Evolutionary conservation across 371 early-diverging fungal species (phyloP).

Genomic region (Basidiobolus meristosporus): DNA sequence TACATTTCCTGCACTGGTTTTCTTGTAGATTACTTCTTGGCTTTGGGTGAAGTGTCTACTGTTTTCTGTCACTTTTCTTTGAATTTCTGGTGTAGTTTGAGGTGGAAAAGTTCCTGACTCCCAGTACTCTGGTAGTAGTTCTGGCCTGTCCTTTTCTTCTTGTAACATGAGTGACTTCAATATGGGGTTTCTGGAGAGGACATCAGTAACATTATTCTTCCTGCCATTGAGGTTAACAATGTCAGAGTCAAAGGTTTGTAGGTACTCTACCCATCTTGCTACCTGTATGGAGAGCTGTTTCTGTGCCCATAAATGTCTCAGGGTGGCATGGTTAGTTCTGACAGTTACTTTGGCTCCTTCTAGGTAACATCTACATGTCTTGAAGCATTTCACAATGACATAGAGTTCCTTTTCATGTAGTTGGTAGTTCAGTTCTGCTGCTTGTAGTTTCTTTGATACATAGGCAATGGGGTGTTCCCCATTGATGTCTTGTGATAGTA

Average conservation of each 20-base stretch:
- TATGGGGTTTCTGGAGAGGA: conserved; percentile 4
- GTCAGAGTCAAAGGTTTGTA: conserved; percentile 10
- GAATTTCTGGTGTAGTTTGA: too few species aligned
- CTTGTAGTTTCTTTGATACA: conserved; percentile 2
- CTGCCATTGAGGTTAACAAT: conserved; percentile 10
- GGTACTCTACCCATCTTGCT: conserved; percentile 9
- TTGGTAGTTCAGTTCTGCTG: conserved; percentile 8
- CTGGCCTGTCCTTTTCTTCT: too few species aligned
- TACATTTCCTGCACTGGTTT: too few species aligned
- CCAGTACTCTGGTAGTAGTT: too few species aligned
- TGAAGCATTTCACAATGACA: conserved; percentile 7
- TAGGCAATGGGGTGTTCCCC: conserved; percentile 1
- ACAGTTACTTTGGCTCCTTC: conserved; percentile 4
- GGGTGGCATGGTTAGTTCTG: conserved; percentile 7
- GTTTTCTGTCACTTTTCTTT: too few species aligned
- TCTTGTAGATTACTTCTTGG: too few species aligned
- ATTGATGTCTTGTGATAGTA: conserved; percentile 3
- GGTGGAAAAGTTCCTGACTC: too few species aligned
- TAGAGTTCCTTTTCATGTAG: conserved; percentile 11
- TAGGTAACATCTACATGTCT: conserved; percentile 6
- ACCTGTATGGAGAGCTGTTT: conserved; percentile 2
- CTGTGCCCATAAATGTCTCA: conserved; percentile 3
- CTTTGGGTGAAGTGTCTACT: too few species aligned
- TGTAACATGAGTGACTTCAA: too few species aligned
- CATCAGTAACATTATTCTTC: conserved; percentile 9